phyloP scores from a whole-genome alignment of 352 stramenopile genomes.

The Phytophthora sp. region DNA sequence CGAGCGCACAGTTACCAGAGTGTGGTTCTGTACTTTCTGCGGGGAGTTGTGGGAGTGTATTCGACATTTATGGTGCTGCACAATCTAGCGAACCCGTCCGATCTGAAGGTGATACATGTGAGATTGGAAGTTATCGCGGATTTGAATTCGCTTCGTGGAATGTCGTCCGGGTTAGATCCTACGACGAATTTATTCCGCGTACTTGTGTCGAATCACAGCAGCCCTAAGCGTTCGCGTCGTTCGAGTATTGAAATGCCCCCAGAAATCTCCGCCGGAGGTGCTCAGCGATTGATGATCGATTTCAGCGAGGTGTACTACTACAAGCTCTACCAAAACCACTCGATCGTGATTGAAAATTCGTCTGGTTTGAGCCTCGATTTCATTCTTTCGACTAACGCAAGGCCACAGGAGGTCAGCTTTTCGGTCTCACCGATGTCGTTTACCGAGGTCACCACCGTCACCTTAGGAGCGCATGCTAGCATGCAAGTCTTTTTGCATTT shows the following conservation, averaged over 20 bases:
- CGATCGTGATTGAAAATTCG: constrained; percentile 89
- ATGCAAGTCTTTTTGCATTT: constrained; percentile 91
- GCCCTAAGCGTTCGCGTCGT: constrained; percentile 59
- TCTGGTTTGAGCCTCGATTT: constrained; percentile 87
- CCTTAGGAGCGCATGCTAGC: constrained; percentile 64
- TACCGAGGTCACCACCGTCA: constrained; percentile 82
- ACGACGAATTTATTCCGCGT: constrained; percentile 87
- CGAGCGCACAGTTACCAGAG: constrained; percentile 80
- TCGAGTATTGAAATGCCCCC: constrained; percentile 62
- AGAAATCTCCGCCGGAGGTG: constrained; percentile 24
- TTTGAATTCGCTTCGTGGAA: constrained; percentile 81
- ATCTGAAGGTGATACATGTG: constrained; percentile 89
- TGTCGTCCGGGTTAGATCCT: constrained; percentile 75
- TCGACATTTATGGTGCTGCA: constrained; percentile 88
- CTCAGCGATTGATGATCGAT: constrained; percentile 67
- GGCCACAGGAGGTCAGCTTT: constrained; percentile 83
- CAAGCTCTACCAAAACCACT: constrained; percentile 91
- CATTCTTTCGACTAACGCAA: constrained; percentile 84
- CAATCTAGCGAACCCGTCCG: constrained; percentile 80
- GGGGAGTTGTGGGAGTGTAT: constrained; percentile 83
- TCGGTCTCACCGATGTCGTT: constrained; percentile 85
- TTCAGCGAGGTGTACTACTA: constrained; percentile 90
- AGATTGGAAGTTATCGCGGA: constrained; percentile 88
- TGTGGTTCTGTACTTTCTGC: constrained; percentile 83
- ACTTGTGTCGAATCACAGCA: constrained; percentile 78